Percentiles rank a stretch among this genome's conserved stretches.
Evolutionary conservation across 345 rosid genomes (phyloP).

Genomic region (Eucalyptus marginata): DNA sequence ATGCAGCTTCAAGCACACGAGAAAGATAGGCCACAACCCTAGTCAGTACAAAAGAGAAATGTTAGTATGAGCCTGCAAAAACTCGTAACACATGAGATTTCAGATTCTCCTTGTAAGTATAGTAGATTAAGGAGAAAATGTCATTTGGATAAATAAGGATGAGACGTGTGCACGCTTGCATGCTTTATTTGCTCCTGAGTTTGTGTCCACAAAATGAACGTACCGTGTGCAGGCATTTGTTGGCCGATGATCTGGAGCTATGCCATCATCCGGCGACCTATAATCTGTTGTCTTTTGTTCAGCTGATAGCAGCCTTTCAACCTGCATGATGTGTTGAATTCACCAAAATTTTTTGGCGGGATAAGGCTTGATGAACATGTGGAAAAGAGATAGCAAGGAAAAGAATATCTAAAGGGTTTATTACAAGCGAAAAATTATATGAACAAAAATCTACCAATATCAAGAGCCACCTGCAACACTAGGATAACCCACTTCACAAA

Average conservation of each 20-base stretch:
- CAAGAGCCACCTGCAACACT: neutral
- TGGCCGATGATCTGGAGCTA: slow-evolving; percentile 91
- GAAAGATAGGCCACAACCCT: slow-evolving; percentile 97
- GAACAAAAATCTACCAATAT: neutral
- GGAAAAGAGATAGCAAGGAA: neutral
- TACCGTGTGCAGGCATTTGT: slow-evolving; percentile 97
- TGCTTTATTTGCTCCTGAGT: neutral
- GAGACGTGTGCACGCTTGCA: neutral
- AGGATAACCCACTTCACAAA: neutral
- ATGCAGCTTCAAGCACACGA: slow-evolving; percentile 92
- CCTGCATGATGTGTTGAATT: slow-evolving; percentile 26
- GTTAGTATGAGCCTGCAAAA: neutral
- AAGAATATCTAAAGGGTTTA: neutral
- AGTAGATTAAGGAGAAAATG: neutral
- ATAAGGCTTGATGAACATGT: neutral
- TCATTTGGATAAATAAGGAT: neutral
- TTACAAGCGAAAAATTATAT: neutral
- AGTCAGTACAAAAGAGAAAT: slow-evolving; percentile 2
- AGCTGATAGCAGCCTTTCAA: slow-evolving; percentile 83
- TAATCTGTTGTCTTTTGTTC: slow-evolving; percentile 95
- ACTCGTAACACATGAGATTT: neutral
- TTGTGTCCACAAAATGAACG: neutral
- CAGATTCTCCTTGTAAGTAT: neutral
- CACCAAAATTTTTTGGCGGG: neutral
- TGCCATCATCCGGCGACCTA: slow-evolving; percentile 90